Conservation (phyloP, 257 asterid genomes). For the Solanum pimpinellifolium region DNA sequence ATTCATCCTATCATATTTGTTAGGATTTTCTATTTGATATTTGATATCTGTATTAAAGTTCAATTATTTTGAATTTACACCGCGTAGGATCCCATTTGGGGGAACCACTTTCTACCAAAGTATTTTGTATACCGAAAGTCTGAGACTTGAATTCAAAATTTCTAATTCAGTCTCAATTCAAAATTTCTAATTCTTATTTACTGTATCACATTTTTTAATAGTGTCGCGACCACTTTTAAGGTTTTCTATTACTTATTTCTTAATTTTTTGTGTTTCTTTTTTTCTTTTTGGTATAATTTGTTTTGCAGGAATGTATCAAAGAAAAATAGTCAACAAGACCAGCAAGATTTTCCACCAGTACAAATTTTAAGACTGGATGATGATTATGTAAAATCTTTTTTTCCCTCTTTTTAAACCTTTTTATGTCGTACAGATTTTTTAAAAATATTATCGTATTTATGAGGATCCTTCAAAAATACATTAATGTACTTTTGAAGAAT, state of each 20-base stretch:
- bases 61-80: no score
- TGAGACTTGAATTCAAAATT: no score
- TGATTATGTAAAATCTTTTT: conserved; percentile 25
- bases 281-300: background rate
- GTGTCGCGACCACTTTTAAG: background rate
- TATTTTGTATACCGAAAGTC: no score
- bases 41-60: no score
- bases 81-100: no score
- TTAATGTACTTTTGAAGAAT: rapidly evolving
- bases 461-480: rapidly evolving
- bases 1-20: background rate
- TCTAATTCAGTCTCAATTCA: no score
- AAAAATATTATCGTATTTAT: background rate
- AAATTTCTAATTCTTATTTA: no score
- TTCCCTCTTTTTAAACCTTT: background rate
- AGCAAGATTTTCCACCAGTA: conserved; percentile 39
- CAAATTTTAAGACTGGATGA: conserved; percentile 27
- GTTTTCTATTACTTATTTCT: background rate
- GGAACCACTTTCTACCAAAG: no score
- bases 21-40: no score
- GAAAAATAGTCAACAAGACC: conserved; percentile 5
- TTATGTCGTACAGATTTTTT: rapidly evolving
- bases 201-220: no score
- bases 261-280: background rate
- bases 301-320: conserved; percentile 19